phyloP scores from a whole-genome alignment of 176 grass and related monocot genomes.

The Rhipidocladum racemiflorum region DNA sequence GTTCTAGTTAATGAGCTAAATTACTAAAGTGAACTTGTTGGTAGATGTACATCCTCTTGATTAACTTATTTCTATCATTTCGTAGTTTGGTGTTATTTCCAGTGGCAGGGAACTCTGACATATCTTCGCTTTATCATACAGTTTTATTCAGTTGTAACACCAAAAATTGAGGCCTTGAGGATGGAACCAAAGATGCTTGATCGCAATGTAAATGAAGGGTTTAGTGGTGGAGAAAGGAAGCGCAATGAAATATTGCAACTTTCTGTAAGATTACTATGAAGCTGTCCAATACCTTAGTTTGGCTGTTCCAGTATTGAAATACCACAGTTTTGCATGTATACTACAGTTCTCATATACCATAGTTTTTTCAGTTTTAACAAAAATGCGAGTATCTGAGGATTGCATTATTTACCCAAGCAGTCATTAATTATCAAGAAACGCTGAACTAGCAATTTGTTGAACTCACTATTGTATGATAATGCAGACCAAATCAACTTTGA shows the following conservation, averaged over 20 bases:
- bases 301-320: not conserved
- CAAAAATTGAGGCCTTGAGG: constrained; percentile 66
- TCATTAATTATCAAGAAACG: not conserved
- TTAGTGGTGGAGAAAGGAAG: constrained; percentile 97
- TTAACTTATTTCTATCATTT: not conserved
- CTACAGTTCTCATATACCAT: not conserved
- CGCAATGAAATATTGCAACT: constrained; percentile 97
- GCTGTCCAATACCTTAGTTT: constrained; percentile 1
- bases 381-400: not conserved
- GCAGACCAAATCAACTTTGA: not conserved
- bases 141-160: constrained; percentile 67
- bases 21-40: not conserved
- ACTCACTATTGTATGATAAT: constrained; percentile 1
- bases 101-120: constrained; percentile 21
- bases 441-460: not conserved
- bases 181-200: constrained; percentile 84
- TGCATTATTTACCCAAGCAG: not conserved
- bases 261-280: constrained; percentile 54
- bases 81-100: not conserved
- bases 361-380: not conserved
- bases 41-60: not conserved
- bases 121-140: constrained; percentile 38
- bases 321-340: not conserved
- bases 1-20: not conserved
- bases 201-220: constrained; percentile 95